Base-by-base conservation (phyloP, 768 basidiomycete genomes). In the Rhodotorula paludigena region DNA sequence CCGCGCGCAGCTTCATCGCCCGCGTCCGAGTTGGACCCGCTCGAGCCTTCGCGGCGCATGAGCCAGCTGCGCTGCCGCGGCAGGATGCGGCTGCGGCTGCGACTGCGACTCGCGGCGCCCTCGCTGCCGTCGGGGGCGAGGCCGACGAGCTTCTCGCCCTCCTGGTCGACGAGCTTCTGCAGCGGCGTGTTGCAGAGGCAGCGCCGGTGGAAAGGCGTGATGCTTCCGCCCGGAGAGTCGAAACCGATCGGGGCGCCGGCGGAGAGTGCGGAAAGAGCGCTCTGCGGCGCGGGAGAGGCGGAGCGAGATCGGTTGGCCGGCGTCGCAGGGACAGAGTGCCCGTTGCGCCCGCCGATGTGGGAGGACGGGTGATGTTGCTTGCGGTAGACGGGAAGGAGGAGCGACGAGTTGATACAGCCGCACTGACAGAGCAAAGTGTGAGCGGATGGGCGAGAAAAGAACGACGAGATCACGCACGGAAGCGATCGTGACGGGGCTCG, bases 141-240 rank as follows among this genome's bases (percentile, higher is more conserved):
- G 38, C 64, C 63, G 21, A 35, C 36, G 3, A 70, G n/a, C n/a
- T 51, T 51, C 28, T 61, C 60, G 30, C 69, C 69, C 16, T 70
- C 64, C 23, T 56, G 35, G 16, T 54, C 45, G n/a, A 70, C 69
- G 35, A 70, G 60, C 16, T 57, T 35, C 12, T 47, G 44, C 8
- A 66, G 25, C 2, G 69, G 51, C 20, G 60, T 62, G 45, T 70
- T 70, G 60, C 69, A 70, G 3, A 70, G 53, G 32, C 69, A 70
- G 12, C 69, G 64, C 23, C 69, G 69, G 52, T 70, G 63, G 57
- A 65, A 62, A 5, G 69, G 69, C 18, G 45, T 53, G 44, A 70
- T 36, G 25, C 23, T n/a, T 7, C 61, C 61, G 16, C 45, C 47
- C 10, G 62, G 58, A 2, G 61, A 38, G 52, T 63, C 57, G 52